Conservation (phyloP, 352 stramenopile genomes). For the Phytophthora sp. region DNA sequence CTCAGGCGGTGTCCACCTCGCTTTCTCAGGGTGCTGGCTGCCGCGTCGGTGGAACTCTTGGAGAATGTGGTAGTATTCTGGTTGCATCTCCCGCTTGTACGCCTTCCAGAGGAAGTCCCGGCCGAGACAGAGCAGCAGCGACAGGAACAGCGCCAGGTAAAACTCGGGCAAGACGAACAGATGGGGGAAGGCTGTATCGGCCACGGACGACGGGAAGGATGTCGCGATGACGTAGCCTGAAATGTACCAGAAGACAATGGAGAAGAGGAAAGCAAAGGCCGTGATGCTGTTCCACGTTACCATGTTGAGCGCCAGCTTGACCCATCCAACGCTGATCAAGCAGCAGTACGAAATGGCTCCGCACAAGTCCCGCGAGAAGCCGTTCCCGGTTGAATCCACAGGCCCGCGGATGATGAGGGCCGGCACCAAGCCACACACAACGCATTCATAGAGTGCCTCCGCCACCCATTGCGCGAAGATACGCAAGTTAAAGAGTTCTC, state of each 20-base stretch:
- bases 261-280: slow-evolving; percentile 56
- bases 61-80: slow-evolving; percentile 90
- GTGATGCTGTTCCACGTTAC: slow-evolving; percentile 83
- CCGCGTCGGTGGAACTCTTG: slow-evolving; percentile 73
- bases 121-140: slow-evolving; percentile 71
- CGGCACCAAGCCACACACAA: slow-evolving; percentile 73
- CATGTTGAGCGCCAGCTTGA: slow-evolving; percentile 85
- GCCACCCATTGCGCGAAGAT: slow-evolving; percentile 86
- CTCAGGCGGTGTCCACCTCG: slow-evolving; percentile 68
- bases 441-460: slow-evolving; percentile 80
- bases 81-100: slow-evolving; percentile 83
- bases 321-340: slow-evolving; percentile 81
- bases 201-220: slow-evolving; percentile 57
- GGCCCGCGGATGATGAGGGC: slow-evolving; percentile 57
- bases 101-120: slow-evolving; percentile 87
- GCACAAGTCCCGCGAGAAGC: slow-evolving; percentile 72
- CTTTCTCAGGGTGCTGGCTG: slow-evolving; percentile 42
- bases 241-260: slow-evolving; percentile 81
- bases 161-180: slow-evolving; percentile 76
- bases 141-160: slow-evolving; percentile 79
- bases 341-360: slow-evolving; percentile 80
- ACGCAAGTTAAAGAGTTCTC: slow-evolving; percentile 80
- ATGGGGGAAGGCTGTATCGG: slow-evolving; percentile 82
- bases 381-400: slow-evolving; percentile 66
- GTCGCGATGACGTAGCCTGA: slow-evolving; percentile 69